A percentile compares a stretch with the other conserved stretches of the same genome.
Evolutionary conservation across 495 filamentous ascomycete genomes (phyloP).

Genomic region (Aspergillus cavernicola): DNA sequence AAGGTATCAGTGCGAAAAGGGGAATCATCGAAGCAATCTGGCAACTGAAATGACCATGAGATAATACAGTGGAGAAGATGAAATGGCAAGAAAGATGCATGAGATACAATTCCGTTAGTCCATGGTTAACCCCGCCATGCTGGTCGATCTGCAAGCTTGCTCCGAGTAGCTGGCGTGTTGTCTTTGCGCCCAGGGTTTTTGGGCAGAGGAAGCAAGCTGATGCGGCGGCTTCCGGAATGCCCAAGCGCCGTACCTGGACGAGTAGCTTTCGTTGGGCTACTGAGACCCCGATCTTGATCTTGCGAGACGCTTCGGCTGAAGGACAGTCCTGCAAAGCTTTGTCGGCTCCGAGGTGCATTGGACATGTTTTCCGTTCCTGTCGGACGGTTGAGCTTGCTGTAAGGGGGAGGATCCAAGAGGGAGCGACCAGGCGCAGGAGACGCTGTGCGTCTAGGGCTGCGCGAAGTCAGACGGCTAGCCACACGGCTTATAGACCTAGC

Average conservation of each 20-base stretch:
- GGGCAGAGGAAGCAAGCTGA: conserved; percentile 46
- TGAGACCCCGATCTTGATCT: conserved; percentile 19
- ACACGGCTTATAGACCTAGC: conserved; percentile 33
- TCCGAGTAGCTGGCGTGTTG: conserved; percentile 22
- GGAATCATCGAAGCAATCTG: conserved; percentile 28
- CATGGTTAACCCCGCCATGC: conserved; percentile 27
- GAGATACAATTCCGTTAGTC: background rate
- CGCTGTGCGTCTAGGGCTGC: conserved; percentile 32
- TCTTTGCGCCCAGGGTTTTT: conserved; percentile 30
- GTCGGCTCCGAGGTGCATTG: conserved; percentile 37
- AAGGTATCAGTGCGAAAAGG: conserved; percentile 20
- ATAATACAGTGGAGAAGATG: conserved; percentile 18
- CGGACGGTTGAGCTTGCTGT: conserved; percentile 38
- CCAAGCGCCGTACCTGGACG: conserved; percentile 46
- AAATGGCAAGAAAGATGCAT: conserved; percentile 11
- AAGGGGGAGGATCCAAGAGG: conserved; percentile 37
- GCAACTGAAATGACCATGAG: conserved; percentile 8
- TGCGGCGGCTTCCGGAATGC: conserved; percentile 43
- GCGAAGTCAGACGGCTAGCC: conserved; percentile 38
- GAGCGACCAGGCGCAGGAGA: conserved; percentile 31
- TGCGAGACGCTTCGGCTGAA: conserved; percentile 39
- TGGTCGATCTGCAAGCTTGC: conserved; percentile 35
- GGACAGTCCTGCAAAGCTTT: conserved; percentile 38
- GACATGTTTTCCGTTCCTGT: conserved; percentile 20
- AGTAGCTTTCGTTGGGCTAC: conserved; percentile 31